Evolutionary conservation across 2,329 filamentous ascomycete species (phyloP).

Genomic region (Hypomyces perniciosus): DNA sequence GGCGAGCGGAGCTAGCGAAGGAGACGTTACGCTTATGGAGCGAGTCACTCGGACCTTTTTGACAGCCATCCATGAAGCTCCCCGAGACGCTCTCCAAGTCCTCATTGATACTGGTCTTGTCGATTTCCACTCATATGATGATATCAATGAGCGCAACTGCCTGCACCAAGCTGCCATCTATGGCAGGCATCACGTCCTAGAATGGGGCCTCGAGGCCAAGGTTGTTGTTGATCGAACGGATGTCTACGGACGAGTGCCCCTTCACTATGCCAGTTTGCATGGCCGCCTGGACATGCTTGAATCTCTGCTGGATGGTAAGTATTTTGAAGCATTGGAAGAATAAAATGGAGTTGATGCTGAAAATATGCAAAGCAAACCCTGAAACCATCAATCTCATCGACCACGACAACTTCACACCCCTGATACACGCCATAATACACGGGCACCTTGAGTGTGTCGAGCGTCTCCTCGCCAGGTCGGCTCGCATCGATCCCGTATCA

Average conservation of each 20-base stretch:
- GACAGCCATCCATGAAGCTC: constrained; percentile 79
- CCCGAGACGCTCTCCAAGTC: constrained; percentile 66
- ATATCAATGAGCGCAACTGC: constrained; percentile 96
- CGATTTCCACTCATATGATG: constrained; percentile 88
- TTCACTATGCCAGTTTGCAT: constrained; percentile 96
- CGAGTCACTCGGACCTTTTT: constrained; percentile 86
- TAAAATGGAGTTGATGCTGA: constrained; percentile 8
- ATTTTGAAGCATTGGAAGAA: background rate
- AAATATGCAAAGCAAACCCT: constrained; percentile 47
- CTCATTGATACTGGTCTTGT: constrained; percentile 77
- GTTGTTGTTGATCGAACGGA: constrained; percentile 78
- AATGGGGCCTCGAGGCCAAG: constrained; percentile 64
- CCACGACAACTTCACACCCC: constrained; percentile 92
- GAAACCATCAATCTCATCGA: constrained; percentile 82
- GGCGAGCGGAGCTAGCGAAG: constrained; percentile 49
- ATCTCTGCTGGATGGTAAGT: constrained; percentile 58
- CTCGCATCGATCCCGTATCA: constrained; percentile 78
- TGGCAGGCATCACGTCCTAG: constrained; percentile 72
- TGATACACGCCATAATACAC: constrained; percentile 93
- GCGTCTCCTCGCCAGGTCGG: constrained; percentile 67
- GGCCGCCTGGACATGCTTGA: constrained; percentile 80
- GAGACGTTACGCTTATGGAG: constrained; percentile 55
- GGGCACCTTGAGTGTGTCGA: constrained; percentile 75
- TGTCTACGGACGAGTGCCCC: constrained; percentile 86
- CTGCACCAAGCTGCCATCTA: constrained; percentile 96